A percentile compares a stretch with the other conserved stretches of the same genome.
These are phyloP conservation scores for Ascochyta pisi DNA, from an alignment of 2,329 filamentous ascomycete genomes.

Conservation along the genomic window DNA sequence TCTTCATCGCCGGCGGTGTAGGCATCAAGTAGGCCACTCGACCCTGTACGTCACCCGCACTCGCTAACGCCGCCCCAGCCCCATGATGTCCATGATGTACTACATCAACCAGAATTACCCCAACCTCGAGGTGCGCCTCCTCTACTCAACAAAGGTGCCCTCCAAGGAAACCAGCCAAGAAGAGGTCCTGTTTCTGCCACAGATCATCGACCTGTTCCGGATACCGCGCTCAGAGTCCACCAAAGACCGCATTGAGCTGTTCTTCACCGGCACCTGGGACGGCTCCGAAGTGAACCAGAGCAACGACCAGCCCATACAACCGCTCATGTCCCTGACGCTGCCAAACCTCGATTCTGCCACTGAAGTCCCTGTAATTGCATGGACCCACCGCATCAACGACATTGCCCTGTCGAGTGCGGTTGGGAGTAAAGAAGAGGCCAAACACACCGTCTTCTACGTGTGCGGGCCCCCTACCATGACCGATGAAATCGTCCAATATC, in stretches of 20 bases:
- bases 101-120: slow-evolving; percentile 59
- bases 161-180: slow-evolving; percentile 35
- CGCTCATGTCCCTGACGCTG: slow-evolving; percentile 43
- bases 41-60: neutral
- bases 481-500: slow-evolving; percentile 53
- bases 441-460: slow-evolving; percentile 54
- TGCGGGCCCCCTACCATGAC: slow-evolving; percentile 59
- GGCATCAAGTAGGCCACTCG: slow-evolving; percentile 71
- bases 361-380: slow-evolving; percentile 40
- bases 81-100: slow-evolving; percentile 75
- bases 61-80: slow-evolving; percentile 53
- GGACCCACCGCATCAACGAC: slow-evolving; percentile 44
- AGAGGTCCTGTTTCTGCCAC: slow-evolving; percentile 47
- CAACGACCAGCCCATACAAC: slow-evolving; percentile 38
- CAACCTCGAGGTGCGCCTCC: slow-evolving; percentile 59
- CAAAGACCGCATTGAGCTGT: slow-evolving; percentile 44
- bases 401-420: slow-evolving; percentile 51
- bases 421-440: slow-evolving; percentile 44
- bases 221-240: slow-evolving; percentile 34
- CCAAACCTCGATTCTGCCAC: slow-evolving; percentile 38
- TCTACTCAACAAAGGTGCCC: slow-evolving; percentile 66
- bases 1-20: slow-evolving; percentile 82
- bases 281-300: slow-evolving; percentile 31
- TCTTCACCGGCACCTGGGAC: slow-evolving; percentile 47
- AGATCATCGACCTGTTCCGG: slow-evolving; percentile 42